Base-by-base conservation (phyloP, 768 basidiomycete genomes). In the Suillus subluteus region DNA sequence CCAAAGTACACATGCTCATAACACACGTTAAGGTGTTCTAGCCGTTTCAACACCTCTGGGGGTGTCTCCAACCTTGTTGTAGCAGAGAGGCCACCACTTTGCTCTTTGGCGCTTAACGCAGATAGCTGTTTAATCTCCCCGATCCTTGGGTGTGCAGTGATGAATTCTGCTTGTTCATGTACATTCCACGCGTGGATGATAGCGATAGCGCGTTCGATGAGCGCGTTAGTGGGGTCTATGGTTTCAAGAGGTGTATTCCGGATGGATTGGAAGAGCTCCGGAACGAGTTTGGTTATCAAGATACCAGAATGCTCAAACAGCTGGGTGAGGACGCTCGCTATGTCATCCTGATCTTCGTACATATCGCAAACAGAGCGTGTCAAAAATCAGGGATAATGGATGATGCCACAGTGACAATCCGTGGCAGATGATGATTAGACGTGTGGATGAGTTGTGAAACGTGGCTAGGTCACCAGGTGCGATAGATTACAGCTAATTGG, bases 91-190 rank as follows among this genome's bases (percentile, higher is more conserved):
- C 69, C 71, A 32, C 83, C 83, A 15, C 87, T 89, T 76, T 97
- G 96, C 78, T 98, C 96, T 59, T 84, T 87, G 35, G 88, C 87
- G 76, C 93, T 95, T 58, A 95, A 82, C 55, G 76, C 84, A 0
- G 91, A 93, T 15, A 96, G 82, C 50, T 88, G 88, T 72, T 86
- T 88, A 66, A 83, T 86, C 78, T 94, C 94, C 46, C 96, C 96
- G 56, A 97, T 97, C 66, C 94, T 86, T 43, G 96, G 96, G 80
- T 97, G 96, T 3, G 89, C 95, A 6, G 83, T 86, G 67, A 97
- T 83, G 73, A 98, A 95, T 67, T 79, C 76, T 0, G 88, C 87
- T 70, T 83, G 86, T 8, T 81, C 79, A 23, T 75, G 72, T 50
- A 75, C 63, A 61, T 83, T 79, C 91, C 90, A 92, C 44, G 73